A percentile compares a stretch with the other conserved stretches of the same genome.
Conservation (phyloP, 2,329 filamentous ascomycete species). For the Sphaerulina populicola region DNA sequence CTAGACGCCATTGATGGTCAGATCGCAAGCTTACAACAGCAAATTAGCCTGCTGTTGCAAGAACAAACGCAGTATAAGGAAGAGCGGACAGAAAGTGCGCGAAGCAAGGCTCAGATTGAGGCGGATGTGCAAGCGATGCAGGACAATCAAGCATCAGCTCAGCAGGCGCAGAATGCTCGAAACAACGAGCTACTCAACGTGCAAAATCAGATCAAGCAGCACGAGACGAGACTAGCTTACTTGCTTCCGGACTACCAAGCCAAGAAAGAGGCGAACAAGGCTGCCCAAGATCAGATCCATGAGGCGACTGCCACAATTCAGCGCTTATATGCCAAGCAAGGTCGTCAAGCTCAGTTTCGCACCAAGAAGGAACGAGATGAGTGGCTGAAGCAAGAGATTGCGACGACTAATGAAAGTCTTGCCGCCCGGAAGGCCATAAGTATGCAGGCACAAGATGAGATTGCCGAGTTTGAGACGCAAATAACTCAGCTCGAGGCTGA, state of each 20-base stretch:
- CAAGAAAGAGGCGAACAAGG: constrained; percentile 63
- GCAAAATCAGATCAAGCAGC: constrained; percentile 62
- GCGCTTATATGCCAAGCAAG: constrained; percentile 85
- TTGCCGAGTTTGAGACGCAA: constrained; percentile 59
- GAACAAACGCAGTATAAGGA: constrained; percentile 84
- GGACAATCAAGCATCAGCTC: constrained; percentile 72
- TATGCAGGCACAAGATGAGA: constrained; percentile 76
- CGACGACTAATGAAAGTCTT: constrained; percentile 67
- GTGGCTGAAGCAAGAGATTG: constrained; percentile 71
- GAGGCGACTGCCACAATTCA: constrained; percentile 65
- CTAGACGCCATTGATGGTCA: constrained; percentile 69
- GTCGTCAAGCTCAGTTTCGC: constrained; percentile 74
- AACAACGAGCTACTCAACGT: constrained; percentile 65
- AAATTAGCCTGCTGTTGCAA: constrained; percentile 74
- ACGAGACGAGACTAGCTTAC: constrained; percentile 65
- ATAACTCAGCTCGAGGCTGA: constrained; percentile 67
- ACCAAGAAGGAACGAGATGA: constrained; percentile 82
- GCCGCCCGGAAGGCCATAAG: constrained; percentile 75
- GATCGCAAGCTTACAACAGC: constrained; percentile 69
- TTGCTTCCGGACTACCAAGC: constrained; percentile 70
- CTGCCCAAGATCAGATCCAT: constrained; percentile 63
- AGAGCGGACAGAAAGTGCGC: constrained; percentile 74
- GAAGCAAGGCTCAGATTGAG: constrained; percentile 74
- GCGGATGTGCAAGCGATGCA: constrained; percentile 71
- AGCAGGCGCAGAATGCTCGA: constrained; percentile 63